Evolutionary conservation across 2,329 filamentous ascomycete species (phyloP), one percentile per base, ranked within the genome.

Genomic region (Ascocoryne sarcoides): DNA sequence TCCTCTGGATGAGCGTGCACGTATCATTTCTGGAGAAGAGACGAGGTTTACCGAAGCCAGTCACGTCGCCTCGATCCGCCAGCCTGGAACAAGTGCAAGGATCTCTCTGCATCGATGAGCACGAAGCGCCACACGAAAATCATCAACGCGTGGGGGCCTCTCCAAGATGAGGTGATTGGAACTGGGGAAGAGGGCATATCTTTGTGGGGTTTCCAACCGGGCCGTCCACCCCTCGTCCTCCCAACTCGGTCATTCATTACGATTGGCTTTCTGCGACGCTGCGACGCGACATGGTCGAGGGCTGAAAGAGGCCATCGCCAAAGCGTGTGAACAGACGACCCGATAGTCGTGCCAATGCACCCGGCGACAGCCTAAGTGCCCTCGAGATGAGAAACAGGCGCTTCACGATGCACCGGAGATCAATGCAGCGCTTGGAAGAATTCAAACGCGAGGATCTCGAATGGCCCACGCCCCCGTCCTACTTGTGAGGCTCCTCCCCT

Each of bases 321-420:
- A 12, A 10, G 3, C n/a, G 20, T 21, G 12, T 12, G 8, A 8
- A 8, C 8, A 28, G 26, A 28, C 26, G 32, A 35, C 32, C 9
- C n/a, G n/a, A 35, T 12, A 4, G 15, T 3, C 5, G 16, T n/a
- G 5, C 7, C n/a, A 10, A 10, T 35, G 37, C 20, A 32, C 36
- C 41, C 32, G 44, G 44, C 37, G 28, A 37, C 32, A 39, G 40
- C 40, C 41, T 44, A 46, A 43, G 32, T 37, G 30, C 23, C 23
- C 19, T 16, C 7, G 7, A 3, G 20, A 35, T 12, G 28, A 35
- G 37, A 40, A 43, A 43, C 37, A 28, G 28, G 40, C 41, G 44
- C 40, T 41, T 43, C 26, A 37, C 23, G 33, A 40, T 46, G 44
- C 40, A 43, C 40, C 16, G 44, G 32, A 37, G 44, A 46, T 46